Evolutionary conservation across 2,329 filamentous ascomycete genomes (phyloP).

Genomic region (Hymenoscyphus scutula): DNA sequence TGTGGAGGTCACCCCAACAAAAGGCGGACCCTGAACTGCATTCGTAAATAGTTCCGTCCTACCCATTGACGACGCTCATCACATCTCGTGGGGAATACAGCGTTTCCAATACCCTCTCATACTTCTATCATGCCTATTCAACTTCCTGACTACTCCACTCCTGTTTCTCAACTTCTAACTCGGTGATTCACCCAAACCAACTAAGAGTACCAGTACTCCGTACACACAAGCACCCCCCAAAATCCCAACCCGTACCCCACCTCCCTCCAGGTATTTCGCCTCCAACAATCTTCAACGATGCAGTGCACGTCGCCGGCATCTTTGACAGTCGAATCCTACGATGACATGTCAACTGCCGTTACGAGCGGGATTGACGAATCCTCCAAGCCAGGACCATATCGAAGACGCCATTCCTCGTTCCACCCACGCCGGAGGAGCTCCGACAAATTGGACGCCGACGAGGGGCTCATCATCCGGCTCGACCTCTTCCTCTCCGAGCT

Average conservation of each 20-base stretch:
- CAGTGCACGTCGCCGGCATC: conserved; percentile 33
- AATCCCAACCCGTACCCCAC: not conserved
- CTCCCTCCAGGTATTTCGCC: not conserved
- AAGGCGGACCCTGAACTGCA: conserved; percentile 14
- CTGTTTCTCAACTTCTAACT: not conserved
- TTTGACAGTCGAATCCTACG: conserved; percentile 36
- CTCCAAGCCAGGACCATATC: conserved; percentile 24
- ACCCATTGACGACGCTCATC: conserved; percentile 20
- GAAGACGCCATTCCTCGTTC: conserved; percentile 55
- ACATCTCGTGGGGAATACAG: conserved; percentile 21
- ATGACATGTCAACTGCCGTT: conserved; percentile 25
- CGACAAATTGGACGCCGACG: conserved; percentile 60
- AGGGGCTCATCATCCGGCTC: conserved; percentile 61
- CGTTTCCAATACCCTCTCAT: conserved; percentile 9
- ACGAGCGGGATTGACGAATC: conserved; percentile 23
- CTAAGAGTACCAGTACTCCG: not conserved
- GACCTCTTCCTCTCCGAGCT: conserved; percentile 83
- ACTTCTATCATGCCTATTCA: conserved; percentile 6
- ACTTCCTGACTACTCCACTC: conserved; percentile 5
- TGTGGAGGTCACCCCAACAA: conserved; percentile 10
- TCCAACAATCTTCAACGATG: conserved; percentile 26
- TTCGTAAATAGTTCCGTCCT: conserved; percentile 15
- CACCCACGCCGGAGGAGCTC: conserved; percentile 53
- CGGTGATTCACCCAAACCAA: not conserved
- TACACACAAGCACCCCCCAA: not conserved